A percentile compares a stretch with the other conserved stretches of the same genome.
Conservation (phyloP, 306 rosid species). For the Ammopiptanthus mongolicus region DNA sequence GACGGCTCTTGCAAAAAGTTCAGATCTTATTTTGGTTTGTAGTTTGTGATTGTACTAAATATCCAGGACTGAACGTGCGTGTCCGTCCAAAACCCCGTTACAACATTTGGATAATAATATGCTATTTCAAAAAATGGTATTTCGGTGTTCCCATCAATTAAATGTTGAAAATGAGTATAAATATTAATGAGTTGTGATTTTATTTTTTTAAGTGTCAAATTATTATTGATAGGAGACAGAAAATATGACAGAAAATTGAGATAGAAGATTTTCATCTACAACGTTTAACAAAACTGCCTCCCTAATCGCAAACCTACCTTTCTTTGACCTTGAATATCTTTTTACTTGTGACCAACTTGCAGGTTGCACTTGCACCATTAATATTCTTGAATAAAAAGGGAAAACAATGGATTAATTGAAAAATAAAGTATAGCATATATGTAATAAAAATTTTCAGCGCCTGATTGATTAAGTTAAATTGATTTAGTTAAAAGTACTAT, state of each 20-base stretch:
- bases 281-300: conserved; percentile 15
- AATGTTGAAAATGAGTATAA: too few species aligned
- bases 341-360: neutral
- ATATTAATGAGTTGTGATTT: too few species aligned
- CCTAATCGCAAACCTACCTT: neutral
- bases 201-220: too few species aligned
- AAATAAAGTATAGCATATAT: neutral
- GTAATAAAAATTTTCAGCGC: neutral
- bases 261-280: too few species aligned
- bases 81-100: conserved; percentile 11
- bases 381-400: neutral
- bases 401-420: neutral
- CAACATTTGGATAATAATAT: too few species aligned
- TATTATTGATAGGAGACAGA: too few species aligned
- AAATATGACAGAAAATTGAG: too few species aligned
- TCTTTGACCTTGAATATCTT: neutral
- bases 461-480: too few species aligned
- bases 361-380: neutral
- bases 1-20: conserved; percentile 2
- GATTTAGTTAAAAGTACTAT: neutral
- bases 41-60: neutral
- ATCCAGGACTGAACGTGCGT: neutral
- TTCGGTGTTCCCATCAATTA: too few species aligned
- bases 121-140: too few species aligned
- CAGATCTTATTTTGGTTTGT: neutral